phyloP scores from a whole-genome alignment of 495 filamentous ascomycete species.

The Trichoderma asperelloides region DNA sequence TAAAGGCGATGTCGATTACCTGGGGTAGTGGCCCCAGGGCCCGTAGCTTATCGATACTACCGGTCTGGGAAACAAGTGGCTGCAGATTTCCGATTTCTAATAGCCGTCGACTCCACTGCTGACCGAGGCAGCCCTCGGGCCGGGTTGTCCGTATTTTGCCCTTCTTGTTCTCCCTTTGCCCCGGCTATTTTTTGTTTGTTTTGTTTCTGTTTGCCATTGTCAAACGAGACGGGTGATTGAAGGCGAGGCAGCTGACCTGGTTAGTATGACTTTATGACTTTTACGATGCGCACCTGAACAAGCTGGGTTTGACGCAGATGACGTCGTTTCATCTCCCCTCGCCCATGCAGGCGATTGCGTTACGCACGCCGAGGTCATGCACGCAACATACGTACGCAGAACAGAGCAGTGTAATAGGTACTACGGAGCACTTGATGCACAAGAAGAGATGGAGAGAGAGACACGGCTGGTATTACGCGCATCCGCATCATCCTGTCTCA shows the following conservation, averaged over 20 bases:
- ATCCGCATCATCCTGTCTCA: neutral
- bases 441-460: neutral
- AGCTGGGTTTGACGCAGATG: neutral
- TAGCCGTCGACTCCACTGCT: neutral
- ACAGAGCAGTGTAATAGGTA: no score
- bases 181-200: neutral
- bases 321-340: neutral
- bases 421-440: neutral
- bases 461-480: neutral
- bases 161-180: neutral
- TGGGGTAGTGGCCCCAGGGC: neutral
- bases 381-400: neutral
- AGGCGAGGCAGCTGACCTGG: no score
- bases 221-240: no score
- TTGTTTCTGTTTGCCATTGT: no score
- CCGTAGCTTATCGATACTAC: neutral
- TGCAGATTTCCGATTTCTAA: neutral
- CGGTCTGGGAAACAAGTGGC: neutral
- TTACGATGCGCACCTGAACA: neutral
- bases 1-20: neutral
- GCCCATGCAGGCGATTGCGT: neutral
- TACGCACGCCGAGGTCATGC: neutral
- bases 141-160: neutral
- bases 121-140: slow-evolving; percentile 4
- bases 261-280: no score